phyloP scores from a whole-genome alignment of 2,329 filamentous ascomycete genomes.

The Aurifilum marmelostoma region DNA sequence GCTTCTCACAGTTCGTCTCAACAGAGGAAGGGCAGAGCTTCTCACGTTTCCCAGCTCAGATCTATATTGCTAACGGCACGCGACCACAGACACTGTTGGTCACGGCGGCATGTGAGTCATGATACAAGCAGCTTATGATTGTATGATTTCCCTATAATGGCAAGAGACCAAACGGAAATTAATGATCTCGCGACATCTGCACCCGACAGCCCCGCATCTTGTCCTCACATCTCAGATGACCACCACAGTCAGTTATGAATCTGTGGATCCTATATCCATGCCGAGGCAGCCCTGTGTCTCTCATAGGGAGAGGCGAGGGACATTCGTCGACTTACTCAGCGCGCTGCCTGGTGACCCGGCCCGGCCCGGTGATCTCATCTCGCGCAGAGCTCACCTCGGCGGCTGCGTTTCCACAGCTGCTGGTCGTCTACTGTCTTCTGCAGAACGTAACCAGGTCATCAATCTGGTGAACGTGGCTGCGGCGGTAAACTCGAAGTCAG shows the following conservation, averaged over 20 bases:
- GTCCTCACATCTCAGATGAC: constrained; percentile 76
- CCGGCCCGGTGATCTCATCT: neutral
- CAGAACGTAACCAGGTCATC: constrained; percentile 73
- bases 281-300: constrained; percentile 69
- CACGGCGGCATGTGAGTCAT: constrained; percentile 67
- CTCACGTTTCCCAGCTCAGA: neutral
- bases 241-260: constrained; percentile 76
- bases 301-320: constrained; percentile 72
- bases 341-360: constrained; percentile 53
- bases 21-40: constrained; percentile 12
- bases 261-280: constrained; percentile 65
- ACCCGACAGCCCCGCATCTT: constrained; percentile 70
- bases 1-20: constrained; percentile 52
- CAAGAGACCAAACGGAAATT: constrained; percentile 53
- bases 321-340: constrained; percentile 69
- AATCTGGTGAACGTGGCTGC: constrained; percentile 62
- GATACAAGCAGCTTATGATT: neutral
- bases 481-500: accelerated
- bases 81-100: constrained; percentile 60
- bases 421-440: constrained; percentile 72
- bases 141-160: constrained; percentile 30
- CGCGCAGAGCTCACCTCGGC: constrained; percentile 30
- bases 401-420: constrained; percentile 63
- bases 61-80: constrained; percentile 12
- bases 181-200: constrained; percentile 76